Conservation (phyloP, 2,329 filamentous ascomycete species). For the Alternaria triticina region DNA sequence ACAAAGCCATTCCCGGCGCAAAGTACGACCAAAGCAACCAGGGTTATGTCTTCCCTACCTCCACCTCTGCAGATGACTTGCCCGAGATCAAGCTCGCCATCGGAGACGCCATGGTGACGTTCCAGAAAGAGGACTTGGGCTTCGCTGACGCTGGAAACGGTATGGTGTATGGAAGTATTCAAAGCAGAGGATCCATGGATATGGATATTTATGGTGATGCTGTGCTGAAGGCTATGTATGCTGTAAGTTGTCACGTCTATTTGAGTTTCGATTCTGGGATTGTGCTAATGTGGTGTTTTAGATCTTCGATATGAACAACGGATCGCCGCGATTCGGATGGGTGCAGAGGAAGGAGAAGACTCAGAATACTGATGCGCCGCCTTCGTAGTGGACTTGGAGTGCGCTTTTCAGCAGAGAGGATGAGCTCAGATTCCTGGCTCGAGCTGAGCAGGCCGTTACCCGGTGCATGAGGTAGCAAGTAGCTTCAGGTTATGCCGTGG, state of each 20-base stretch:
- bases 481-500: neutral
- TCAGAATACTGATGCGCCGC: constrained; percentile 24
- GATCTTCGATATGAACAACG: constrained; percentile 35
- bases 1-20: constrained; percentile 62
- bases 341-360: constrained; percentile 28
- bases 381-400: constrained; percentile 8
- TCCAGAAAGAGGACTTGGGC: constrained; percentile 35
- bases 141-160: constrained; percentile 31
- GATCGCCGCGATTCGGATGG: constrained; percentile 23
- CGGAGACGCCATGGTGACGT: constrained; percentile 20
- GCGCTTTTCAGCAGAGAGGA: neutral
- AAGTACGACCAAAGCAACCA: constrained; percentile 55
- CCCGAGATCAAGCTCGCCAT: constrained; percentile 29
- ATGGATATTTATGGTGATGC: constrained; percentile 33
- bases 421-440: neutral
- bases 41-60: constrained; percentile 61
- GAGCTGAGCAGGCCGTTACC: neutral
- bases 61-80: constrained; percentile 18
- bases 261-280: neutral
- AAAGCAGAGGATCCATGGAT: constrained; percentile 26
- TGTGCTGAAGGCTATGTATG: constrained; percentile 32
- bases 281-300: neutral
- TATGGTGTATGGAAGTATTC: constrained; percentile 32
- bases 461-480: neutral
- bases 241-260: constrained; percentile 12